A percentile compares a stretch with the other conserved stretches of the same genome.
Conservation (phyloP, 2,329 filamentous ascomycete species). For the Ophiosphaerella korrae region DNA sequence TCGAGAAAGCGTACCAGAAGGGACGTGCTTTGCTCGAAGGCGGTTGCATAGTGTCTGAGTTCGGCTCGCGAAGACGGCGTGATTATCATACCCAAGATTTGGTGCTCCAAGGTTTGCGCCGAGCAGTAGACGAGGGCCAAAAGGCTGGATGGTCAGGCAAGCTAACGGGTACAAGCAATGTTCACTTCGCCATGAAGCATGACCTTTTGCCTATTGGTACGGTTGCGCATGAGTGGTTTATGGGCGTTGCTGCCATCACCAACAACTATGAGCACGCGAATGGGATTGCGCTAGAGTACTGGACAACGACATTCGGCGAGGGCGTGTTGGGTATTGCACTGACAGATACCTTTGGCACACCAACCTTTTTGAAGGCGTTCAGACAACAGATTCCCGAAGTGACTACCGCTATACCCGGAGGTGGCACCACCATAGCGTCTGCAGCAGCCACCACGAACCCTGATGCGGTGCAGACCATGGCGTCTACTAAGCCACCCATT, state of each 20-base stretch:
- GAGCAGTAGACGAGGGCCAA: slow-evolving; percentile 73
- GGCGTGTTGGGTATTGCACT: slow-evolving; percentile 84
- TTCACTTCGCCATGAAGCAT: slow-evolving; percentile 95
- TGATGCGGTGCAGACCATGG: slow-evolving; percentile 41
- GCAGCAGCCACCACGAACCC: slow-evolving; percentile 49
- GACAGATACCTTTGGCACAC: slow-evolving; percentile 95
- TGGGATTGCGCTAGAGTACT: slow-evolving; percentile 82
- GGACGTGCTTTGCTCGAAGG: slow-evolving; percentile 76
- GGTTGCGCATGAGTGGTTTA: slow-evolving; percentile 98
- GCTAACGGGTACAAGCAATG: slow-evolving; percentile 90
- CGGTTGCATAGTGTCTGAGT: slow-evolving; percentile 91
- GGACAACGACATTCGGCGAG: slow-evolving; percentile 89
- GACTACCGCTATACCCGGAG: slow-evolving; percentile 49
- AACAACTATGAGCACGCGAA: slow-evolving; percentile 84
- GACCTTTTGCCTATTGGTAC: slow-evolving; percentile 84
- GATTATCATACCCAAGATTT: slow-evolving; percentile 95
- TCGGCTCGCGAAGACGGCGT: slow-evolving; percentile 84
- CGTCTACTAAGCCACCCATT: slow-evolving; percentile 50
- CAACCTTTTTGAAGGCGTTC: slow-evolving; percentile 85
- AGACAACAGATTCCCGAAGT: slow-evolving; percentile 64
- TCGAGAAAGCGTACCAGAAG: slow-evolving; percentile 83
- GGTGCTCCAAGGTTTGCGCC: slow-evolving; percentile 83
- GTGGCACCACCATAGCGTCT: slow-evolving; percentile 48
- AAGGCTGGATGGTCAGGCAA: slow-evolving; percentile 70
- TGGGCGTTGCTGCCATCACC: slow-evolving; percentile 93